Evolutionary conservation across 2,329 filamentous ascomycete genomes (phyloP).

Genomic region (Aspergillus brasiliensis): DNA sequence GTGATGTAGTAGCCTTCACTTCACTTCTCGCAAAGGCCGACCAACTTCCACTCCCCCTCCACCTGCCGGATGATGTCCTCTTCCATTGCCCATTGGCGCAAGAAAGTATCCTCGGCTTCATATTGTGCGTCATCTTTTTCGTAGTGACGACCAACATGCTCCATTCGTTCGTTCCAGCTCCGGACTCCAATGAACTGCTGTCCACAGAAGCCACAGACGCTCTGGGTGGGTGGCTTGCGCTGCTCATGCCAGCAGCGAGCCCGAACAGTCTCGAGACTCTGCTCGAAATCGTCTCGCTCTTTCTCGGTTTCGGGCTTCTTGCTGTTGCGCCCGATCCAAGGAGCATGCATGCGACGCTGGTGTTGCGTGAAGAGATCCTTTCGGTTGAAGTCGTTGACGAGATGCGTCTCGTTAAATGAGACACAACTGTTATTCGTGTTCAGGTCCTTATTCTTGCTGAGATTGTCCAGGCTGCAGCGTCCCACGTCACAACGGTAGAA

Average conservation of each 20-base stretch:
- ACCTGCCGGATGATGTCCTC: constrained; percentile 34
- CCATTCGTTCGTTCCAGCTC: constrained; percentile 81
- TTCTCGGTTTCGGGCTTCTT: constrained; percentile 25
- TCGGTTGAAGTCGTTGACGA: constrained; percentile 76
- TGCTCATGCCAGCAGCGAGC: constrained; percentile 61
- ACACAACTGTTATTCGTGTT: constrained; percentile 16
- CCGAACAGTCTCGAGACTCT: constrained; percentile 59
- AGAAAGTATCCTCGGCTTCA: constrained; percentile 43
- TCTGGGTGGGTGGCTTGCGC: constrained; percentile 62
- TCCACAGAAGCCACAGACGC: constrained; percentile 64
- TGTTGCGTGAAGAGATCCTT: constrained; percentile 93
- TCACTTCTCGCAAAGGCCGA: constrained; percentile 19
- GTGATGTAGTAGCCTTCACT: constrained; percentile 8
- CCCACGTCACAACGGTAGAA: constrained; percentile 77
- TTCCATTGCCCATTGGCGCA: constrained; percentile 43
- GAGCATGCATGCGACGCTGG: constrained; percentile 78
- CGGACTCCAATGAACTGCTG: constrained; percentile 61
- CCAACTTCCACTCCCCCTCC: constrained; percentile 26
- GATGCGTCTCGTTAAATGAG: constrained; percentile 25
- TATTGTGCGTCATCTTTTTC: constrained; percentile 57
- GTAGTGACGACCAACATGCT: constrained; percentile 81
- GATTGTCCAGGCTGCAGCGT: constrained; percentile 45
- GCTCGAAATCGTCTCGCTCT: constrained; percentile 49
- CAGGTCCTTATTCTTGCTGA: constrained; percentile 7
- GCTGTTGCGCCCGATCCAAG: constrained; percentile 54